Base-by-base conservation (phyloP, 2,329 filamentous ascomycete genomes). In the Cladorrhinum sp. region DNA sequence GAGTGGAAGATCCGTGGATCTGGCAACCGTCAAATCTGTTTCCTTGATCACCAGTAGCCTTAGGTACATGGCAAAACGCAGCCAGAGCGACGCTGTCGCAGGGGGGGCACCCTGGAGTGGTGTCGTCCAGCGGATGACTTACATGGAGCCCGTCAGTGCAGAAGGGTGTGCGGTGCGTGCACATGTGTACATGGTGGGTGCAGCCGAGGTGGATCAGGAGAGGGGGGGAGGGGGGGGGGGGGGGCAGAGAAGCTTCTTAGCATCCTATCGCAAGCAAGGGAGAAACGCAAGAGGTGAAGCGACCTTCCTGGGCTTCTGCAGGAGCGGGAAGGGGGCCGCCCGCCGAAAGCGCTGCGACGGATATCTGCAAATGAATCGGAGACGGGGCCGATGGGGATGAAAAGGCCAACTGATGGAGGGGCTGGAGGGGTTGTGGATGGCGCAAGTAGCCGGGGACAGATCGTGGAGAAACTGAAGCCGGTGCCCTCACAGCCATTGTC, bases 321-420 rank as follows among this genome's bases (percentile, higher is more conserved):
- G 71, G 73, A 73, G 73, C 74, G 75, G 75, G 73, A 77, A 78
- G 60, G 64, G 63, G 64, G 61, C 59, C 63, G 65, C 64, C 62
- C 58, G 62, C 61, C 51, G 41, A 45, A 57, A 55, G 52, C 55
- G 56, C 55, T 60, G 54, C 55, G 16, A 62, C 52, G 51, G 54
- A 64, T 50, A 61, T 61, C 61, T 63, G 63, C 64, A 64, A 62
- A 62, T 63, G 57, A 55, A 25, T 6, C 5, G 13, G 25, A 5
- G 22, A 50, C 18, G 48, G 16, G 8, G 23, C 48, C 50, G 53
- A 51, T 58, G 59, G 49, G 18, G 45, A 58, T n/a, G 45, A 54
- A 51, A 38, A 18, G 49, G 20, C 41, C 32, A 32, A 38, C 50
- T 20, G 45, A 23, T 55, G 57, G 56, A 38, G 29, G 27, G 49